Base-by-base conservation (phyloP, 495 filamentous ascomycete species). In the Talaromyces thailandensis region DNA sequence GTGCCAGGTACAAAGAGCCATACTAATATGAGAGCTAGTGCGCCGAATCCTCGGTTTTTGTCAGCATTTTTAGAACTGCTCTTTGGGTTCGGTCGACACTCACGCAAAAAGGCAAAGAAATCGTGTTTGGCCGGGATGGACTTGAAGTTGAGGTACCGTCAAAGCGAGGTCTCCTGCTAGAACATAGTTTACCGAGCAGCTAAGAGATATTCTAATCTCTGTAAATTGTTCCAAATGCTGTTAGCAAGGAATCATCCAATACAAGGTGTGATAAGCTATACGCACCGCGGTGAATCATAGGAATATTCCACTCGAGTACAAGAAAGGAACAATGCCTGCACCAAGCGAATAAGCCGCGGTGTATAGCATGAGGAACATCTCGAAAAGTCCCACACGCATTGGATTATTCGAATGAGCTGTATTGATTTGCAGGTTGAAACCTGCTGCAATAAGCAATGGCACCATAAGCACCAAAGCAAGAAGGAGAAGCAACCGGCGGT, bases 1-100 rank as follows among this genome's bases (percentile, higher is more conserved):
- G 66, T 68, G 8, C 66, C 66, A 14, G 66, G 66, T 5, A 68
- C 66, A n/a, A 68, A 61, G 25, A 68, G 66, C 66, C 66, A 68
- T n/a, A 68, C 66, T 1, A 68, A 55, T n/a, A 66, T 57, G 48
- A 63, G 32, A 21, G 66, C 66, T 12, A 64, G 29, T 24, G 61
- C 60, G 61, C 66, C 66, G 12, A 66, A 61, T 1, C 64, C 66
- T 11, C 61, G 57, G 26, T 62, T 56, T 56, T 16, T 18, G 24
- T 58, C 25, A 35, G 16, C 6, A n/a, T 1, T 18, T 3, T 58
- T 57, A 57, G 25, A 28, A 29, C 25, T 57, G 55, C 4, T 23
- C 6, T 2, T 45, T 9, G 43, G 9, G 58, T 9, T 43, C 31
- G 40, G 35, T 48, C 2, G n/a, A 24, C 40, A 43, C 61, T 62